These are phyloP conservation scores for Boletellus emodensis DNA, from an alignment of 768 basidiomycete genomes.

Conservation along the genomic window DNA sequence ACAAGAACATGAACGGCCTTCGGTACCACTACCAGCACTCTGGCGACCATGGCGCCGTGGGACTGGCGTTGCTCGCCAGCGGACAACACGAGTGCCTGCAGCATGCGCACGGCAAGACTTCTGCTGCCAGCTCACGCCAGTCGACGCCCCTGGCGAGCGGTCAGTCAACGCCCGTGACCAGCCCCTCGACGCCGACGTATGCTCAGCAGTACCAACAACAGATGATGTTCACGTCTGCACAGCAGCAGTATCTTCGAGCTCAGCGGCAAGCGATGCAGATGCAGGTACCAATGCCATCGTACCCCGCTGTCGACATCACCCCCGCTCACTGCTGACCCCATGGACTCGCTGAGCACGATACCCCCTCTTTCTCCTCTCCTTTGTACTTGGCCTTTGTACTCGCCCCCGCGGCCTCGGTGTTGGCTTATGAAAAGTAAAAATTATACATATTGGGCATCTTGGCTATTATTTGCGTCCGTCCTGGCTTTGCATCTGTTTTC, in stretches of 20 bases:
- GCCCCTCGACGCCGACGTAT: constrained; percentile 29
- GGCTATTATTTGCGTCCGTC: constrained; percentile 20
- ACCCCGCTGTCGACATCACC: constrained; percentile 12
- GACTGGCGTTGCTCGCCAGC: constrained; percentile 76
- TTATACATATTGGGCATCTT: constrained; percentile 34
- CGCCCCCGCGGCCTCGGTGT: neutral
- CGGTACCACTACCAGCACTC: constrained; percentile 96
- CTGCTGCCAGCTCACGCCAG: constrained; percentile 31
- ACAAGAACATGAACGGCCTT: constrained; percentile 99
- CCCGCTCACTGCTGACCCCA: constrained; percentile 14
- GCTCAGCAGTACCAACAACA: constrained; percentile 35
- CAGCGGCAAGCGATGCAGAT: constrained; percentile 32
- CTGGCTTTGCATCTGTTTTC: constrained; percentile 11
- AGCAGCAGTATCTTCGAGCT: constrained; percentile 35
- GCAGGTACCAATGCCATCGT: constrained; percentile 25
- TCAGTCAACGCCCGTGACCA: constrained; percentile 30
- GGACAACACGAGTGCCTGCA: constrained; percentile 60
- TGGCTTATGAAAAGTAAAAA: constrained; percentile 30
- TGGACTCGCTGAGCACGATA: constrained; percentile 10
- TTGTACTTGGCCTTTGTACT: neutral
- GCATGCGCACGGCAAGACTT: constrained; percentile 29
- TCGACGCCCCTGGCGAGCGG: constrained; percentile 31
- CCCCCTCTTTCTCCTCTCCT: neutral
- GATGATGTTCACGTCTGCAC: constrained; percentile 35
- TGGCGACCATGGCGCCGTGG: constrained; percentile 90